Conservation (phyloP, 306 rosid species). For the Acacia acuminata region DNA sequence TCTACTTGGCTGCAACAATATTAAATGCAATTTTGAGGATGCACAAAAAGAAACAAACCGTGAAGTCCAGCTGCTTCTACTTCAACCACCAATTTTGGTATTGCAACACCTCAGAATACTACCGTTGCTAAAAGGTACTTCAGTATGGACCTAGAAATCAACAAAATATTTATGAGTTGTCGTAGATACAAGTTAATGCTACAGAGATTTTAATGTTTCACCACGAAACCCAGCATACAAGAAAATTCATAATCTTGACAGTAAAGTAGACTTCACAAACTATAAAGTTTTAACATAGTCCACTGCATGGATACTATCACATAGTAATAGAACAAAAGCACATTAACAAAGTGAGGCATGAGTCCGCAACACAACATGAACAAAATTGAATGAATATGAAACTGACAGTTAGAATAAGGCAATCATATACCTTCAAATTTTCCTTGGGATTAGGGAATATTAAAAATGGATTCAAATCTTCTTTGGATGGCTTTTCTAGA, state of each 20-base stretch:
- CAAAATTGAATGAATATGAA: no score
- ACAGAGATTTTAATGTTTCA: not conserved
- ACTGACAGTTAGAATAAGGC: no score
- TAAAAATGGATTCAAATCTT: no score
- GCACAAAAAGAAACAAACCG: conserved; percentile 48
- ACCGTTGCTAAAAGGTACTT: conserved; percentile 84
- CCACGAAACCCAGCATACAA: conserved; percentile 8
- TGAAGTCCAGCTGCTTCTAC: conserved; percentile 79
- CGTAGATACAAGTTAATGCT: conserved; percentile 9
- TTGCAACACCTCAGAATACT: conserved; percentile 87
- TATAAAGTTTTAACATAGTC: not conserved
- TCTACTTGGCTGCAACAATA: not conserved
- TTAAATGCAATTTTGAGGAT: not conserved
- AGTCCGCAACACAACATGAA: no score
- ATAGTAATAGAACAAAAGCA: not conserved
- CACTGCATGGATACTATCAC: not conserved
- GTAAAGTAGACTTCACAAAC: conserved; percentile 20
- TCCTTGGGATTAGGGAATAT: no score
- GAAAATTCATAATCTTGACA: conserved; percentile 23
- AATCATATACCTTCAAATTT: no score
- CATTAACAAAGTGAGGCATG: no score
- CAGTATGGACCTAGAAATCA: conserved; percentile 84
- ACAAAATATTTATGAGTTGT: conserved; percentile 25
- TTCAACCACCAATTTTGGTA: no score
- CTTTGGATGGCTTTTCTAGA: no score